Evolutionary conservation across 768 basidiomycete species (phyloP), one percentile per base, ranked within the genome.

Genomic region (Saitozyma sp.): DNA sequence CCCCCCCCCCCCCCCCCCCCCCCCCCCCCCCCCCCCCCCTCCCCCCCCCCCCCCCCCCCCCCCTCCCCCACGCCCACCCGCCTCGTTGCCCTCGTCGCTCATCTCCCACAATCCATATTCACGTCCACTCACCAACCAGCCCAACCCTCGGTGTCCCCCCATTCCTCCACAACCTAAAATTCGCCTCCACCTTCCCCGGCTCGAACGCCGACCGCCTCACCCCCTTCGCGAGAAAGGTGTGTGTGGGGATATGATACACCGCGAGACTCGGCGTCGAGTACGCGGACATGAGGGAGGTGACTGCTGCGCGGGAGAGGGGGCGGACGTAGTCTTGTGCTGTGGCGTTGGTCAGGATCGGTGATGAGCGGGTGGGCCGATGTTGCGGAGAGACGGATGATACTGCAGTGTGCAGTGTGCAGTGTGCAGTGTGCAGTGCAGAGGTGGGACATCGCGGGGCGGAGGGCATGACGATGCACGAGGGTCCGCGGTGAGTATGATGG

Each of bases 221-320:
- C 43, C 77, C 75, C 43, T 65, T 73, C 9, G 69, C 56, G 29
- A 78, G 40, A 54, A 78, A 75, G 5, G 50, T 51, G 59, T 78
- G 77, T 13, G 66, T 64, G 4, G 75, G 75, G 43, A 78, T 50
- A 59, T 78, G 77, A 54, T 78, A 78, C 1, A 78, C 59, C 1
- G 75, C 54, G 17, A 78, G 56, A 41, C 69, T 64, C 8, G 77
- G 77, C 1, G 77, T 78, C 7, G 74, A 56, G 48, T 69, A 73
- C 8, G 70, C 71, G 37, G 63, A 54, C 65, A 74, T 73, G 17
- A 77, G 17, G 20, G 68, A 62, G 0, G 73, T 70, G 20, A 77
- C 59, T 5, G 74, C 77, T 42, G 77, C 75, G 59, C 77, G 29
- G 6, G 75, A 77, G n/a, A 78, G 50, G n/a, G 77, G 77, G 39